Conservation (phyloP, 2,329 filamentous ascomycete genomes). For the Microdochium trichocladiopsis region DNA sequence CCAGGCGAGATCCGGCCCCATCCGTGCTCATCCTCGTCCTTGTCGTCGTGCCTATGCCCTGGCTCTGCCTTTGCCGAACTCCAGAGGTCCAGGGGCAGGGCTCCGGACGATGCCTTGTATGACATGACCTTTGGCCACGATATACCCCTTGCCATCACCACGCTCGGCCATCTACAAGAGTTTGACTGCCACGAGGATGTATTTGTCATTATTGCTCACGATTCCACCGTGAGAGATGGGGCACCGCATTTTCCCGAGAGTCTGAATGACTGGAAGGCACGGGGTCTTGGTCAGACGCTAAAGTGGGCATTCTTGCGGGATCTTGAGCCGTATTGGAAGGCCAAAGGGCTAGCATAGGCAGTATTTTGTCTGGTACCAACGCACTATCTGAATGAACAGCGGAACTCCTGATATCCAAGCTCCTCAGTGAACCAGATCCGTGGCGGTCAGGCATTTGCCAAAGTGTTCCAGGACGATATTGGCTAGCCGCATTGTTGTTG, state of each 20-base stretch:
- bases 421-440: too few species aligned
- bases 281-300: neutral
- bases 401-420: too few species aligned
- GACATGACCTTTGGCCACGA: slow-evolving; percentile 9
- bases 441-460: too few species aligned
- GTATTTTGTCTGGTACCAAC: too few species aligned
- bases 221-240: slow-evolving; percentile 26
- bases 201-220: slow-evolving; percentile 39
- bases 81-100: neutral
- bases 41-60: slow-evolving; percentile 17
- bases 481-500: too few species aligned
- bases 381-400: too few species aligned
- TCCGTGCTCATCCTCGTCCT: neutral
- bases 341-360: neutral
- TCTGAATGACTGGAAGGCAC: neutral
- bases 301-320: neutral
- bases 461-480: too few species aligned
- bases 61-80: neutral
- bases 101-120: slow-evolving; percentile 2
- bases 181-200: slow-evolving; percentile 35
- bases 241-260: neutral
- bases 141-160: slow-evolving; percentile 23
- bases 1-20: slow-evolving; percentile 14
- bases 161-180: slow-evolving; percentile 35
- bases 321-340: neutral